Base-by-base conservation (phyloP, 2,329 filamentous ascomycete genomes). In the Fusarium sp. region DNA sequence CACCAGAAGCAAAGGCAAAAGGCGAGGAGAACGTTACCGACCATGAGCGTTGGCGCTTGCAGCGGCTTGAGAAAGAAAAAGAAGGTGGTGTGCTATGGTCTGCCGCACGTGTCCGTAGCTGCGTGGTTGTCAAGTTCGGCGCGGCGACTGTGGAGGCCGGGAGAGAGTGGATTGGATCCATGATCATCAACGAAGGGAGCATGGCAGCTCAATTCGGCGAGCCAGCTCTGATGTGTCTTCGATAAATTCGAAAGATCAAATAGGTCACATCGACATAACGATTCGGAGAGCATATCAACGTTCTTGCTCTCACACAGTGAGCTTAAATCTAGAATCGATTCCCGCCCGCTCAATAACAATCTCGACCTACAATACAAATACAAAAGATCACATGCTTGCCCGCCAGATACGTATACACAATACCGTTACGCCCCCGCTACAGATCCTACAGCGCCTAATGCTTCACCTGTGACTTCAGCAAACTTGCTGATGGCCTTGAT, bases 91-190 rank as follows among this genome's bases (percentile, higher is more conserved):
- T 97, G 4, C 83, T 95, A 4, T 97, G 94, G 94, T 95, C 94
- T 28, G 93, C 92, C 12, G 93, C 94, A 13, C 88, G 87, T 28
- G 90, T 97, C 36, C 87, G 94, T 56, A 92, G 94, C 5, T 97
- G 95, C 76, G 91, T 96, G 4, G 87, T 98, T 28, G 92, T 98
- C 72, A 98, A 98, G 79, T 97, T 98, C 78, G 94, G 93, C 2
- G 93, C 95, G 2, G 87, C 86, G 58, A 91, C 91, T 46, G 91
- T 97, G 27, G 94, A 98, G 78, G 92, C 91, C 28, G 94, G 91
- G 5, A 89, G 93, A 71, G 83, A 88, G 48, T 98, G 95, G 94
- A 85, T 98, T 62, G 89, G 90, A 10, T 86, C 85, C 7, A 92
- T 98, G 88, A 82, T 97, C 48, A 81, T 85, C 47, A 86, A 89